These are phyloP conservation scores for Nepenthes alata DNA, from an alignment of 179 eudicot genomes.

Conservation along the genomic window DNA sequence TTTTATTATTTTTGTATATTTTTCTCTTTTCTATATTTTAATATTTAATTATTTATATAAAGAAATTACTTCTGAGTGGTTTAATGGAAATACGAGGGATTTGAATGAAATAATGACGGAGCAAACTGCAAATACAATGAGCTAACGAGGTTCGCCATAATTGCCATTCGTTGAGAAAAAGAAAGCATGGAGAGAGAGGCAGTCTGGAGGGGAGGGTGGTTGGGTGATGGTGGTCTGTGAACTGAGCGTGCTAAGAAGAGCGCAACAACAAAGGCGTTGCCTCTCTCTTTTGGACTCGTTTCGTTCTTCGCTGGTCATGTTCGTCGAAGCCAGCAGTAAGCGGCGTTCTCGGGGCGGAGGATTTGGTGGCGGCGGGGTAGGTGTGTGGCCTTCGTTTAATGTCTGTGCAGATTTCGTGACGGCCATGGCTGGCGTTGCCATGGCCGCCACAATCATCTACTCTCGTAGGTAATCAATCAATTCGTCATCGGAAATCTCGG, in stretches of 20 bases:
- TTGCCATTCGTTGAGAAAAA: background rate
- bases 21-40: no score
- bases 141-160: background rate
- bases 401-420: slow-evolving; percentile 35
- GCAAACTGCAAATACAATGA: no score
- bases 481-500: background rate
- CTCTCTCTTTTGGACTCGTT: slow-evolving; percentile 7
- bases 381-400: slow-evolving; percentile 11
- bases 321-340: slow-evolving; percentile 7
- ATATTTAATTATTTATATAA: no score
- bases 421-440: slow-evolving; percentile 44
- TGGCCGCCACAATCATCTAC: slow-evolving; percentile 38
- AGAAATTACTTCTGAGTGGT: no score
- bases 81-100: no score
- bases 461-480: slow-evolving; percentile 27
- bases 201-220: slow-evolving; percentile 8
- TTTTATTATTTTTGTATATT: no score
- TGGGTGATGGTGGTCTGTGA: slow-evolving; percentile 17
- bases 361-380: slow-evolving; percentile 15
- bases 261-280: background rate
- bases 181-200: slow-evolving; percentile 3
- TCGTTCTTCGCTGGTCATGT: slow-evolving; percentile 8
- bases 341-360: slow-evolving; percentile 7
- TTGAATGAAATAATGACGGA: no score
- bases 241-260: slow-evolving; percentile 6